These are phyloP conservation scores for Rhodotorula graminis DNA, from an alignment of 768 basidiomycete species.

Conservation along the genomic window DNA sequence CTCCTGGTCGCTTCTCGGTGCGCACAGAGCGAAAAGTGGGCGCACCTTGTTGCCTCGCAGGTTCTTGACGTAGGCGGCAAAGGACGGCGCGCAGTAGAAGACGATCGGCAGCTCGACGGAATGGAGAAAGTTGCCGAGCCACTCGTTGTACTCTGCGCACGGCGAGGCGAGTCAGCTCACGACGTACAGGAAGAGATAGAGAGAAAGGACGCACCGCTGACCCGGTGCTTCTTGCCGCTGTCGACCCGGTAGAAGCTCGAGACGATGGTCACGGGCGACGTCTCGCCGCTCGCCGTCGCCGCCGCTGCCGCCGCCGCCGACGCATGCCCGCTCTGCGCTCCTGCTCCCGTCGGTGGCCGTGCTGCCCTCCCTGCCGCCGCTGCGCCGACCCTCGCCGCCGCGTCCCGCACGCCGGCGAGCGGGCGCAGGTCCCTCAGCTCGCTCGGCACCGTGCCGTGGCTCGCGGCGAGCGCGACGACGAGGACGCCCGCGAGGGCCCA, in stretches of 20 bases:
- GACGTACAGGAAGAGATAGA: rapidly evolving
- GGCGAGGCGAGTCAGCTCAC: neutral
- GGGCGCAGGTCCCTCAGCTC: neutral
- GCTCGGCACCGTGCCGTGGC: neutral
- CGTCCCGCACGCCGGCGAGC: neutral
- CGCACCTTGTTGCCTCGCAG: slow-evolving; percentile 39
- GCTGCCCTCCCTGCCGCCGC: neutral
- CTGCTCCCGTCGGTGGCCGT: neutral
- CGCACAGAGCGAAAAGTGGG: neutral
- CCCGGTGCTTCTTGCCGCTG: slow-evolving; percentile 38
- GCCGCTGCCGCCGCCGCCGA: neutral
- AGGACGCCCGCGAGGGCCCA: slow-evolving; percentile 20
- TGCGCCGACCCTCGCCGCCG: neutral
- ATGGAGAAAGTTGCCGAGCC: slow-evolving; percentile 37
- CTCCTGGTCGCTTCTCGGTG: neutral
- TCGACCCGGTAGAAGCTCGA: slow-evolving; percentile 39
- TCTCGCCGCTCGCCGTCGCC: neutral
- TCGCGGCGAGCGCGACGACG: slow-evolving; percentile 16
- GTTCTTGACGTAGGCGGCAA: slow-evolving; percentile 18
- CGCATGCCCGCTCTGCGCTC: neutral
- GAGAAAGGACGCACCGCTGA: slow-evolving; percentile 25
- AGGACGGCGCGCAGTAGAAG: slow-evolving; percentile 39
- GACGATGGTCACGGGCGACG: slow-evolving; percentile 34
- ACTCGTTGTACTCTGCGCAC: slow-evolving; percentile 35
- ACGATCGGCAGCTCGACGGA: slow-evolving; percentile 39